Conservation (phyloP, 2,329 filamentous ascomycete genomes). For the Neofusicoccum kwambonambiense region DNA sequence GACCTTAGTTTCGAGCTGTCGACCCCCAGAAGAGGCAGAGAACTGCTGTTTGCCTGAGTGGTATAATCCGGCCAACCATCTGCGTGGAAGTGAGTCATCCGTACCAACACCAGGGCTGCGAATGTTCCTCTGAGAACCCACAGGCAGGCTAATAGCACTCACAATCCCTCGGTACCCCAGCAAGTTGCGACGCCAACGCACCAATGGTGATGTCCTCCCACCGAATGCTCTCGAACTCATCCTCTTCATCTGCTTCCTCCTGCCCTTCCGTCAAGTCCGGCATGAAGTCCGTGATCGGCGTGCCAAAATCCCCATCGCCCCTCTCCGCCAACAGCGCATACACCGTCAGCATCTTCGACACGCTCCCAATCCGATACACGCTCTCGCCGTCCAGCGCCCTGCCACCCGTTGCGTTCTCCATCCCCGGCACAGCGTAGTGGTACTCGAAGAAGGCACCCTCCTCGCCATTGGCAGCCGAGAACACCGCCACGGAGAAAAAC, state of each 20-base stretch:
- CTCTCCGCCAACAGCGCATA: slow-evolving; percentile 43
- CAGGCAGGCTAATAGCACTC: background rate
- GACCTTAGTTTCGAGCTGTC: slow-evolving; percentile 21
- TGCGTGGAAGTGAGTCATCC: background rate
- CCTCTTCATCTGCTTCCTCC: background rate
- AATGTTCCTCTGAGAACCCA: no score
- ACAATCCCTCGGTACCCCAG: slow-evolving; percentile 2
- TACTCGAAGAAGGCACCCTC: slow-evolving; percentile 32
- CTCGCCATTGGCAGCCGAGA: slow-evolving; percentile 27
- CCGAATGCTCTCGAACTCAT: background rate
- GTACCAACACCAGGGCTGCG: no score
- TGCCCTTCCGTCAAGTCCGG: slow-evolving; percentile 22
- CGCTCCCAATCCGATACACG: slow-evolving; percentile 44
- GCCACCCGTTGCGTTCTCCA: slow-evolving; percentile 26
- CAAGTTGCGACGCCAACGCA: slow-evolving; percentile 14
- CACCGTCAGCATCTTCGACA: slow-evolving; percentile 48
- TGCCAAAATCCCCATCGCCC: slow-evolving; percentile 41
- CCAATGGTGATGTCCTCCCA: slow-evolving; percentile 21
- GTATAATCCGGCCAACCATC: background rate
- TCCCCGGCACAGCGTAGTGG: slow-evolving; percentile 24
- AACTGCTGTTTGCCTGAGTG: background rate
- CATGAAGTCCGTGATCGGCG: slow-evolving; percentile 43
- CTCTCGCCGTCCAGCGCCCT: slow-evolving; percentile 31
- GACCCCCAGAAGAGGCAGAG: background rate
- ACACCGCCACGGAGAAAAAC: slow-evolving; percentile 42